phyloP scores from a whole-genome alignment of 2,329 filamentous ascomycete genomes.

The Alternaria viburni region DNA sequence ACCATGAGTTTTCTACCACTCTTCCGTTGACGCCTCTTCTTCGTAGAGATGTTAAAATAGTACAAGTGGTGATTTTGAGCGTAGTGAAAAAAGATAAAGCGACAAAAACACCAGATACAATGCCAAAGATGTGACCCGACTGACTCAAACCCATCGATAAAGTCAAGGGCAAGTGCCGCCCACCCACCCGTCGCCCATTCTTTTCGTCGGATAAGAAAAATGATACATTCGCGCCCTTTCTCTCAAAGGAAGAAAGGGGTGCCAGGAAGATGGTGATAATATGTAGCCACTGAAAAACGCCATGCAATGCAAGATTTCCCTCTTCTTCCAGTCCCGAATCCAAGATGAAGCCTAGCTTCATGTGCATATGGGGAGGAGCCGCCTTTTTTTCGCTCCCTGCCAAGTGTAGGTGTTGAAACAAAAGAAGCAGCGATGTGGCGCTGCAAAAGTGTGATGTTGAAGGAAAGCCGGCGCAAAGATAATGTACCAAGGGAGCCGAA shows the following conservation, averaged over 20 bases:
- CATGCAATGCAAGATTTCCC: background rate
- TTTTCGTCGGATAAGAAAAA: background rate
- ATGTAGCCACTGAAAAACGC: background rate
- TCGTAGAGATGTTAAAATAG: background rate
- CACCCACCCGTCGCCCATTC: background rate
- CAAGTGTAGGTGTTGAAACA: conserved; percentile 1
- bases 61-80: background rate
- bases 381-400: background rate
- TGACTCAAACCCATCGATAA: background rate
- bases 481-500: background rate
- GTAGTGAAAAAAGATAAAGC: background rate
- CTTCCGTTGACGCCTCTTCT: background rate
- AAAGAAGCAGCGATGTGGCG: background rate
- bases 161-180: background rate
- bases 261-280: background rate
- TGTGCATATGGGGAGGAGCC: background rate
- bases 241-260: background rate
- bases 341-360: background rate
- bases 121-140: background rate
- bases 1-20: background rate
- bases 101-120: conserved; percentile 1
- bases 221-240: background rate
- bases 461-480: background rate
- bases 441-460: background rate
- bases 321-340: background rate